A percentile compares a stretch with the other conserved stretches of the same genome.
Evolutionary conservation across 495 filamentous ascomycete species (phyloP).

Genomic region (Penicillium dipodomyicola): DNA sequence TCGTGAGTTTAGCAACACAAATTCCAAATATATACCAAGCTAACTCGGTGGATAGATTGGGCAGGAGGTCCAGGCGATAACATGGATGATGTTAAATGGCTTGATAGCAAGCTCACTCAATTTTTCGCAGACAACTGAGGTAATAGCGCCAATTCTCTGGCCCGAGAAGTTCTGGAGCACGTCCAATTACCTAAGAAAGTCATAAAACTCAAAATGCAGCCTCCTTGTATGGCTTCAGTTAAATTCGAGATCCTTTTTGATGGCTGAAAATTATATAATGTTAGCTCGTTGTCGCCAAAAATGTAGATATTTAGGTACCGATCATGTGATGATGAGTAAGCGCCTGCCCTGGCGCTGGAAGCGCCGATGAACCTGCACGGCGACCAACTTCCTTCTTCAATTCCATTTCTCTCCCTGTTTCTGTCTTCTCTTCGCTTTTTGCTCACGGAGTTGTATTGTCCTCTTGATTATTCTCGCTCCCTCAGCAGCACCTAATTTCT

Average conservation of each 20-base stretch:
- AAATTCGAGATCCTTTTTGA: not conserved
- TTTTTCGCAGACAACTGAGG: slow-evolving; percentile 43
- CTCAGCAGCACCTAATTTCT: not conserved
- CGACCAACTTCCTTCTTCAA: slow-evolving; percentile 6
- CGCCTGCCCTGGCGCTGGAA: slow-evolving; percentile 13
- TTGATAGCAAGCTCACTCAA: slow-evolving; percentile 55
- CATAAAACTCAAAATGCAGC: not conserved
- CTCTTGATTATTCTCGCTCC: slow-evolving; percentile 2
- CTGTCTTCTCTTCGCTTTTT: slow-evolving; percentile 1
- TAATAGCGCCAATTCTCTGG: slow-evolving; percentile 3
- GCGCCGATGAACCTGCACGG: slow-evolving; percentile 16
- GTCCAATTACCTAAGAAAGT: slow-evolving; percentile 1
- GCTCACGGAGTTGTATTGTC: not conserved
- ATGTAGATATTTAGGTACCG: not conserved
- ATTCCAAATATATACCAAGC: not conserved
- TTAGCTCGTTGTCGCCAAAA: not conserved
- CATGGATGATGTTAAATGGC: slow-evolving; percentile 63
- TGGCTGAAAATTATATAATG: not conserved
- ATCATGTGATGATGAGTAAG: slow-evolving; percentile 24
- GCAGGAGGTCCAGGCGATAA: slow-evolving; percentile 64
- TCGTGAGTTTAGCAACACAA: slow-evolving; percentile 46
- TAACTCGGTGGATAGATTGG: slow-evolving; percentile 38
- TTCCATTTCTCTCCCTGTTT: slow-evolving; percentile 15
- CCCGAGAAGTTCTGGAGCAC: slow-evolving; percentile 12
- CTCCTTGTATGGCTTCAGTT: not conserved